Conservation (phyloP, 2,329 filamentous ascomycete genomes). For the Neofusicoccum parvum region DNA sequence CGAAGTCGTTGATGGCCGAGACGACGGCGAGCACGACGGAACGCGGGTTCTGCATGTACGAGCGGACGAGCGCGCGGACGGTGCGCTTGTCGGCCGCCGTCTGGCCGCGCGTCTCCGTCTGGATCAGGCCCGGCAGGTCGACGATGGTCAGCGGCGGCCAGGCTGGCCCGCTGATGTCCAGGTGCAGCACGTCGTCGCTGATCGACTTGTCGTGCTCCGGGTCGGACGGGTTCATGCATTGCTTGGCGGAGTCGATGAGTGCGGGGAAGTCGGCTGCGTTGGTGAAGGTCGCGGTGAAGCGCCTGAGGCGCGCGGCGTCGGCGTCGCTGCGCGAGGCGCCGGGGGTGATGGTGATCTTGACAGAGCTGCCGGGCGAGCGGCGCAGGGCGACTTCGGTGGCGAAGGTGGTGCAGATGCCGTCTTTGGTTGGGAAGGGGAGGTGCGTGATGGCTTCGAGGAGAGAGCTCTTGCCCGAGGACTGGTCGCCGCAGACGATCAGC, state of each 20-base stretch:
- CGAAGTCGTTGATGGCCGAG: conserved; percentile 49
- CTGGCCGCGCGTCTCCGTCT: conserved; percentile 34
- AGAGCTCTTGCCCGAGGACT: conserved; percentile 65
- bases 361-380: conserved; percentile 36
- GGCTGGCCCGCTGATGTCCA: conserved; percentile 30
- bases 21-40: conserved; percentile 60
- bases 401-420: conserved; percentile 61
- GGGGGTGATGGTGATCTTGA: conserved; percentile 48
- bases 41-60: conserved; percentile 60
- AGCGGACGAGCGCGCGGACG: conserved; percentile 42
- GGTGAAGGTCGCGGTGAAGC: conserved; percentile 35
- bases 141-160: conserved; percentile 36
- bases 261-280: conserved; percentile 43
- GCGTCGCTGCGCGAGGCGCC: conserved; percentile 25
- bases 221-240: conserved; percentile 48
- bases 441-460: conserved; percentile 66
- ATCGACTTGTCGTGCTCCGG: conserved; percentile 24
- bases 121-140: conserved; percentile 44
- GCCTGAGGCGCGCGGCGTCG: conserved; percentile 33
- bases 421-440: conserved; percentile 61
- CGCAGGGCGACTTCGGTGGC: conserved; percentile 62
- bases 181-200: conserved; percentile 29
- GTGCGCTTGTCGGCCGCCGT: conserved; percentile 35
- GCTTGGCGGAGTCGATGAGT: conserved; percentile 55
- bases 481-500: conserved; percentile 62